Evolutionary conservation across 1,284 basidiomycete genomes (phyloP).

Genomic region (Boletus sp.): DNA sequence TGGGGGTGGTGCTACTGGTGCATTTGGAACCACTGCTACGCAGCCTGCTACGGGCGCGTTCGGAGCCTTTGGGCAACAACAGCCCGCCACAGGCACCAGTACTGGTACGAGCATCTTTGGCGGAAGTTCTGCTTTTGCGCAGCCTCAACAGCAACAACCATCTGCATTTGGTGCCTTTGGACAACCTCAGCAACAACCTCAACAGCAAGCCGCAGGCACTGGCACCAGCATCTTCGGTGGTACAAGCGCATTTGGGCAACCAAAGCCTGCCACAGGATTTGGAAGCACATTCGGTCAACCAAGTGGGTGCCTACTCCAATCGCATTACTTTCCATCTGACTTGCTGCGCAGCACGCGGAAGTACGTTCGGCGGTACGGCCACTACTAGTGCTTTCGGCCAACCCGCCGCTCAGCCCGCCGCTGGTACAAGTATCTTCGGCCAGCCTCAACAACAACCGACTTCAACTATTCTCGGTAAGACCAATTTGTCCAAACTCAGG

Average conservation of each 20-base stretch:
- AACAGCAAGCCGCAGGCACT: slow-evolving; percentile 24
- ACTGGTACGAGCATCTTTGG: slow-evolving; percentile 41
- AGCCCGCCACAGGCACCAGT: slow-evolving; percentile 30
- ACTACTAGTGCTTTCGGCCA: slow-evolving; percentile 36
- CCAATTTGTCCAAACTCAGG: not conserved
- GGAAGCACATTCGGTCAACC: slow-evolving; percentile 33
- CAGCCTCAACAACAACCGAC: slow-evolving; percentile 30
- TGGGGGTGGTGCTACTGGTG: slow-evolving; percentile 22
- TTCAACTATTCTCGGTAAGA: slow-evolving; percentile 24
- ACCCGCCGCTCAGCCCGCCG: slow-evolving; percentile 27
- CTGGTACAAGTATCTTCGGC: slow-evolving; percentile 33
- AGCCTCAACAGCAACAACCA: slow-evolving; percentile 32
- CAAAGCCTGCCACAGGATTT: slow-evolving; percentile 40
- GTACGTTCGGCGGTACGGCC: slow-evolving; percentile 40
- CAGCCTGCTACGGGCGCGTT: slow-evolving; percentile 29
- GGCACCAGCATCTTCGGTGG: slow-evolving; percentile 40
- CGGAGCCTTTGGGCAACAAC: slow-evolving; percentile 31
- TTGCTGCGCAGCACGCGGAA: slow-evolving; percentile 18
- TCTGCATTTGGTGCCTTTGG: slow-evolving; percentile 41
- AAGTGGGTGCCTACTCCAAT: slow-evolving; percentile 16
- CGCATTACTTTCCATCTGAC: slow-evolving; percentile 1
- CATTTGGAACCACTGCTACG: slow-evolving; percentile 37
- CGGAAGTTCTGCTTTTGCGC: slow-evolving; percentile 34
- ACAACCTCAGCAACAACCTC: slow-evolving; percentile 33
- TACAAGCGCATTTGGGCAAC: slow-evolving; percentile 35